phyloP scores from a whole-genome alignment of 345 rosid genomes.

The Brassica carinata region DNA sequence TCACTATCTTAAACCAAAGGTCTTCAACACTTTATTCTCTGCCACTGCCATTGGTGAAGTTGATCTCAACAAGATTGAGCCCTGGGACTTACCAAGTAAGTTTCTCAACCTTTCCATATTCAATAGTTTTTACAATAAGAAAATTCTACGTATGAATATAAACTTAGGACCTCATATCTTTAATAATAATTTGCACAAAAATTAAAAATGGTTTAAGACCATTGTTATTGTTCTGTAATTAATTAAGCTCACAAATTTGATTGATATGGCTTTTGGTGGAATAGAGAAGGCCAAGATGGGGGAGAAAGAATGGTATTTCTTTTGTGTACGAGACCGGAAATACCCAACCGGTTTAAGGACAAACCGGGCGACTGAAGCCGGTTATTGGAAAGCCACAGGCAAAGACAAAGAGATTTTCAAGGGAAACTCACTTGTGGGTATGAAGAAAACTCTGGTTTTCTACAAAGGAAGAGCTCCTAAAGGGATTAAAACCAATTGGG shows the following conservation, averaged over 20 bases:
- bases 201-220: neutral
- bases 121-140: neutral
- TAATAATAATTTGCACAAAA: neutral
- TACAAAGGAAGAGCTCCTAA: conserved; percentile 84
- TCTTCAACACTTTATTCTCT: conserved; percentile 54
- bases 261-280: conserved; percentile 1
- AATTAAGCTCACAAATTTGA: neutral
- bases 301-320: conserved; percentile 76
- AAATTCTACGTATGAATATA: neutral
- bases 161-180: neutral
- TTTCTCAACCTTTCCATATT: conserved; percentile 2
- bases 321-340: conserved; percentile 73
- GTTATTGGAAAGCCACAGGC: conserved; percentile 76
- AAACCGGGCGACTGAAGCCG: conserved; percentile 59
- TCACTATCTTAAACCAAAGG: conserved; percentile 70
- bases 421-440: conserved; percentile 64
- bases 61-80: conserved; percentile 91
- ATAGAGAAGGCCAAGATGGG: conserved; percentile 41
- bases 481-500: conserved; percentile 78
- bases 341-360: conserved; percentile 79
- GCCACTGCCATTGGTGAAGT: conserved; percentile 83
- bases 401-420: conserved; percentile 62
- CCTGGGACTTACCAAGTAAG: conserved; percentile 93
- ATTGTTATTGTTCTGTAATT: neutral
- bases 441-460: conserved; percentile 92